Percentiles rank a stretch among this genome's conserved stretches.
These are phyloP conservation scores for Aquanectria penicillioides DNA, from an alignment of 2,329 filamentous ascomycete genomes.

Conservation along the genomic window DNA sequence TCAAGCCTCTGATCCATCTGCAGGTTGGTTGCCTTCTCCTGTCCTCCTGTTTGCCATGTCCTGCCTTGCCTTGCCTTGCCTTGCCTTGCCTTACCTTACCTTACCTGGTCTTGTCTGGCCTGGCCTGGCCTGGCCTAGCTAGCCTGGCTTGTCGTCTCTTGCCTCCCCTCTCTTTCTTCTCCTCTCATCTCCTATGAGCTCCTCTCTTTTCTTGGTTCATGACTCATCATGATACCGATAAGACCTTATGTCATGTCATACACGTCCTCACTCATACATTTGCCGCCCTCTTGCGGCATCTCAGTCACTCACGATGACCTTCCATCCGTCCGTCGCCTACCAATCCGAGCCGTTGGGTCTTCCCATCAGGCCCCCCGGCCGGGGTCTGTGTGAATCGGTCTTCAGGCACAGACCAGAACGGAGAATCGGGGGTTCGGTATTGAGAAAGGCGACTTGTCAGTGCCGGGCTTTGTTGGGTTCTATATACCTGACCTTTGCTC, in stretches of 20 bases:
- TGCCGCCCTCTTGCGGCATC: background rate
- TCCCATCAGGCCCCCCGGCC: too few relatives aligned
- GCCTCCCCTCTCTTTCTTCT: background rate
- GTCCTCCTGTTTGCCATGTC: background rate
- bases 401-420: background rate
- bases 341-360: too few relatives aligned
- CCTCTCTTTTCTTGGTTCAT: background rate
- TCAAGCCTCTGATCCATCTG: slow-evolving; percentile 7
- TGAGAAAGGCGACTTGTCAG: slow-evolving; percentile 33
- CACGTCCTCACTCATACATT: background rate
- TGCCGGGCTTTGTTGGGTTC: slow-evolving; percentile 35
- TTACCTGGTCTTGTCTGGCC: background rate
- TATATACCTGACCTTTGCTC: slow-evolving; percentile 36
- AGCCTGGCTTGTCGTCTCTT: background rate
- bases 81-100: background rate
- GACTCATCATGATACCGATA: too few relatives aligned
- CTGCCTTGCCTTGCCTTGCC: background rate
- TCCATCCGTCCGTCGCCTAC: background rate
- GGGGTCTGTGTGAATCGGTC: background rate
- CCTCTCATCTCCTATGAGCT: background rate
- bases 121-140: background rate
- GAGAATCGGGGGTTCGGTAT: background rate
- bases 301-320: background rate
- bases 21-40: slow-evolving; percentile 1
- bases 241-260: too few relatives aligned